Base-by-base conservation (phyloP, 345 rosid species). In the Bruguiera gymnorhiza region DNA sequence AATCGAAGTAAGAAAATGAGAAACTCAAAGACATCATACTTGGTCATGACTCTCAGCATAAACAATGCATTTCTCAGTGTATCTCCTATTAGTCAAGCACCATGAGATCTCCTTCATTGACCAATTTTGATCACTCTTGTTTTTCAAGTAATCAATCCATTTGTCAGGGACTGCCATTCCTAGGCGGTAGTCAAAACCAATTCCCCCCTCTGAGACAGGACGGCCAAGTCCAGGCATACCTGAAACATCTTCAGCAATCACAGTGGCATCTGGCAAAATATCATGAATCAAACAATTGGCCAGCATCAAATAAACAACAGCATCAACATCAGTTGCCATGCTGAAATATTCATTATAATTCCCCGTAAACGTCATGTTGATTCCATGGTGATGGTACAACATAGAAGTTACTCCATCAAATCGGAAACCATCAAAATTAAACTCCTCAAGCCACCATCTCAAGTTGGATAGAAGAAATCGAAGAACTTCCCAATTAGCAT, bases 21-120 rank as follows among this genome's bases (percentile, higher is more conserved):
- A 57, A 73, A 60, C 30, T 67, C 32, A 65, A 31, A 43, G 56
- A 69, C 30, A 24, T 60, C 77, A 70, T 75, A 83, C 96, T 83
- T 89, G 96, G 79, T 89, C 96, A 79, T 89, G 96, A 80, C 92
- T 86, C 80, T 89, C 96, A 24, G 96, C 92, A 79, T 89, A 89
- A 50, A 92, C 80, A 66, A 89, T 63, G 73, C 90, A 89, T 70
- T 87, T 89, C 80, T 89, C 96, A 21, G 84, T 82, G 75, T 86
- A 78, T 80, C 96, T 86, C 78, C 96, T 85, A 77, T 89, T 87
- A 53, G 90, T 87, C 79, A 89, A 77, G 83, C 80, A 79, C 75
- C 79, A 21, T 6, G 86, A 68, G 60, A 87, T 76, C 66, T 87
- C 90, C 69, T 80, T 66, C 96, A 89, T 86, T 16, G 90, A 84